A percentile compares a stretch with the other conserved stretches of the same genome.
Evolutionary conservation across 2,329 filamentous ascomycete species (phyloP).

Genomic region (Pyrenophora tritici-repentis): DNA sequence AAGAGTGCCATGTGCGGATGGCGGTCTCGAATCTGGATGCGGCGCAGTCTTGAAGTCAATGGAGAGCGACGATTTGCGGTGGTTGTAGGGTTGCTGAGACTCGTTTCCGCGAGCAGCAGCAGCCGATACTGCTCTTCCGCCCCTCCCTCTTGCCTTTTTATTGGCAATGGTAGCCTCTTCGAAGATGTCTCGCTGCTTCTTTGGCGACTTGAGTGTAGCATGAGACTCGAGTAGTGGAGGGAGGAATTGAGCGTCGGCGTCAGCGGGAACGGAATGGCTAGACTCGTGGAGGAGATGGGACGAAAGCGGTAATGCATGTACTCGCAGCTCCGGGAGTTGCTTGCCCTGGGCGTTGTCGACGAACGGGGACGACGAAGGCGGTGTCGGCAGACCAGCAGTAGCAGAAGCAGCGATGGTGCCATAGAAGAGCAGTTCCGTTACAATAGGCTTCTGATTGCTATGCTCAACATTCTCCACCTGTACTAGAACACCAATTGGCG

Average conservation of each 20-base stretch:
- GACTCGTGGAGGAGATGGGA: slow-evolving; percentile 45
- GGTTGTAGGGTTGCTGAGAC: slow-evolving; percentile 30
- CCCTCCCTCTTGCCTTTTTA: slow-evolving; percentile 49
- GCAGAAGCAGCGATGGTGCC: slow-evolving; percentile 38
- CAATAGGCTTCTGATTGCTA: slow-evolving; percentile 13
- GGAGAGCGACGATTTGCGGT: slow-evolving; percentile 40
- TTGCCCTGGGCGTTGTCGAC: slow-evolving; percentile 10
- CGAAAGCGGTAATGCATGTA: slow-evolving; percentile 52
- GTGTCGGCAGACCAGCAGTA: slow-evolving; percentile 34
- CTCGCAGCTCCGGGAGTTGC: slow-evolving; percentile 34
- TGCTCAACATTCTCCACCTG: slow-evolving; percentile 26
- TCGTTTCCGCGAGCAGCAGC: slow-evolving; percentile 46
- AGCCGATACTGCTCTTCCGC: slow-evolving; percentile 51
- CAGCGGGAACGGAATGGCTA: background rate
- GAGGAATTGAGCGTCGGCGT: slow-evolving; percentile 42
- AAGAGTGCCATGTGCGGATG: slow-evolving; percentile 29
- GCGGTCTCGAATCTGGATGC: slow-evolving; percentile 30
- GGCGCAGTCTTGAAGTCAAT: slow-evolving; percentile 31
- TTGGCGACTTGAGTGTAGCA: slow-evolving; percentile 36
- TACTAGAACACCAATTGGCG: slow-evolving; percentile 48
- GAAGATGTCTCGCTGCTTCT: slow-evolving; percentile 54
- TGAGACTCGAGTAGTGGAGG: slow-evolving; percentile 32
- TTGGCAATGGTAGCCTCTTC: slow-evolving; percentile 54
- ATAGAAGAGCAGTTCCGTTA: slow-evolving; percentile 55
- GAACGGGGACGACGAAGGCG: slow-evolving; percentile 39